A percentile compares a stretch with the other conserved stretches of the same genome.
Evolutionary conservation across 2,329 filamentous ascomycete species (phyloP).

Genomic region (Verruconis gallopava): DNA sequence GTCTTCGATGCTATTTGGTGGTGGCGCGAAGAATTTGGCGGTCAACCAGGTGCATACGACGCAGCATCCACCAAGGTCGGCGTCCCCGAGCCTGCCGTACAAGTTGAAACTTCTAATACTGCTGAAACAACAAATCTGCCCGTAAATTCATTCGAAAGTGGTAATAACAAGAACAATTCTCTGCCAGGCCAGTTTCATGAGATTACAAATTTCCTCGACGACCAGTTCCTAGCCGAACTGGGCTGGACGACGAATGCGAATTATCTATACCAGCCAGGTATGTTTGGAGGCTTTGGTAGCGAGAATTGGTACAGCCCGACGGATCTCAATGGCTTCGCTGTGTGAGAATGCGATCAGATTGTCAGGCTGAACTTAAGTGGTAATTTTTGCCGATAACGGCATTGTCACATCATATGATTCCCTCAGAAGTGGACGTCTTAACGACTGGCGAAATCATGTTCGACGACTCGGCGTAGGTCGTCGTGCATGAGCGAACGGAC

Average conservation of each 20-base stretch:
- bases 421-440: too few species aligned
- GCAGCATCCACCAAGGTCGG: not conserved
- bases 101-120: not conserved
- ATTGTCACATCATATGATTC: too few species aligned
- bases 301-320: constrained; percentile 10
- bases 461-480: too few species aligned
- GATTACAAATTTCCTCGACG: constrained; percentile 17
- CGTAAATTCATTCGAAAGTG: constrained; percentile 12
- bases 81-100: not conserved
- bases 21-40: constrained; percentile 30
- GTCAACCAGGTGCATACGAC: constrained; percentile 3
- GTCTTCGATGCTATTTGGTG: constrained; percentile 29
- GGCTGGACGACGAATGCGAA: constrained; percentile 19
- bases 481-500: too few species aligned
- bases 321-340: constrained; percentile 10
- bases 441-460: too few species aligned
- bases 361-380: too few species aligned
- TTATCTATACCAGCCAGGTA: constrained; percentile 8
- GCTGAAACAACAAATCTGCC: constrained; percentile 9
- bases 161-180: constrained; percentile 8
- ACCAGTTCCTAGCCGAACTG: constrained; percentile 26
- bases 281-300: not conserved
- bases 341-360: not conserved
- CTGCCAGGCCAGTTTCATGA: constrained; percentile 13
- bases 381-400: too few species aligned